phyloP scores from a whole-genome alignment of 192 early-diverging fungal species.

The Coemansia sp. region DNA sequence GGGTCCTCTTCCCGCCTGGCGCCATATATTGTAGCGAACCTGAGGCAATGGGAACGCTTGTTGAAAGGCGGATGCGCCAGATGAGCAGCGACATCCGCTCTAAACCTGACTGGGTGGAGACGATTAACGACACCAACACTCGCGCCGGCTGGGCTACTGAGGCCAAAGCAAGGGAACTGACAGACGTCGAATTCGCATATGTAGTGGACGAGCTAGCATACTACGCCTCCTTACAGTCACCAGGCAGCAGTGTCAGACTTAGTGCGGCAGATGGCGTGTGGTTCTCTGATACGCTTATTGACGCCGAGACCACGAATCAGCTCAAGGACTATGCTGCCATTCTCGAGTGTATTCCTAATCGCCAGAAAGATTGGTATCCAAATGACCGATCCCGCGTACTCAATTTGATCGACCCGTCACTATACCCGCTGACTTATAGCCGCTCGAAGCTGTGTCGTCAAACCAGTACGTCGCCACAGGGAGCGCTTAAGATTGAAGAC shows the following conservation, averaged over 20 bases:
- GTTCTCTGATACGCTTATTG: constrained; percentile 21
- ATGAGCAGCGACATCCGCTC: constrained; percentile 28
- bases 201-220: constrained; percentile 30
- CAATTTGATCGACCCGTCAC: constrained; percentile 58
- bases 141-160: constrained; percentile 12
- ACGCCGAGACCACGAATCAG: neutral
- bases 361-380: constrained; percentile 52
- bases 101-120: constrained; percentile 44
- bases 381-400: constrained; percentile 49
- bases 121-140: constrained; percentile 27
- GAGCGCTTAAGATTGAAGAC: neutral
- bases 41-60: neutral
- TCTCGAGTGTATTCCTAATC: neutral
- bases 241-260: neutral
- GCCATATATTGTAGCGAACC: neutral
- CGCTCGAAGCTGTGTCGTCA: constrained; percentile 7
- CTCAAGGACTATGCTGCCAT: constrained; percentile 1
- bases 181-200: constrained; percentile 11
- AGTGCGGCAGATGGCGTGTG: constrained; percentile 26
- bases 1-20: neutral
- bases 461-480: neutral
- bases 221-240: constrained; percentile 2
- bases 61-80: neutral
- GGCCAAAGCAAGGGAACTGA: neutral
- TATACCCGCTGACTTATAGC: constrained; percentile 22